phyloP scores from a whole-genome alignment of 441 rosid species.

The Bruguiera hainesii region DNA sequence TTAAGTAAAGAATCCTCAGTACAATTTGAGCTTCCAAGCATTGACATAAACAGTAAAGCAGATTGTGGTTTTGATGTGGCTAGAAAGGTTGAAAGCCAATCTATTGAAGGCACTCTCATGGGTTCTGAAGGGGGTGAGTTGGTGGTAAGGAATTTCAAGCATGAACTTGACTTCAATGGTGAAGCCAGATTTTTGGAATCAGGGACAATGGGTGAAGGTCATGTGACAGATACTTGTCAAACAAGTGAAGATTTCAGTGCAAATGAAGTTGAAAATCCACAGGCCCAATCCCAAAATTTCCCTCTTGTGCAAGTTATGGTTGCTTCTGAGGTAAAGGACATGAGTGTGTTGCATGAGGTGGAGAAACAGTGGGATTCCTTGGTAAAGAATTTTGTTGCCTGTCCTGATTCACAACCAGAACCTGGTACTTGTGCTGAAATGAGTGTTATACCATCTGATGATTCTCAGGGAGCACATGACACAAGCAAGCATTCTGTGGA shows the following conservation, averaged over 20 bases:
- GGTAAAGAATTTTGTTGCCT: not conserved
- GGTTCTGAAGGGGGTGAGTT: slow-evolving; percentile 17
- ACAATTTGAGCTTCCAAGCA: slow-evolving; percentile 15
- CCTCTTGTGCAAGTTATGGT: slow-evolving; percentile 19
- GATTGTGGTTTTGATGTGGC: slow-evolving; percentile 26
- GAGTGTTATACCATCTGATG: slow-evolving; percentile 18
- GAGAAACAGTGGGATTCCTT: slow-evolving; percentile 18
- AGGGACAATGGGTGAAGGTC: slow-evolving; percentile 18
- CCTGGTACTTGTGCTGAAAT: slow-evolving; percentile 27
- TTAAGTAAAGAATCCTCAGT: slow-evolving; percentile 15
- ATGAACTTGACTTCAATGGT: slow-evolving; percentile 27
- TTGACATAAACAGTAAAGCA: slow-evolving; percentile 9
- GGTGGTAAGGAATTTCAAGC: slow-evolving; percentile 12
- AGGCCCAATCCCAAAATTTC: slow-evolving; percentile 17
- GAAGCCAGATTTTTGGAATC: slow-evolving; percentile 23
- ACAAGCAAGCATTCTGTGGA: slow-evolving; percentile 23
- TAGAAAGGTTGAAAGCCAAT: slow-evolving; percentile 13
- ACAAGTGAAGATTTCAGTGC: slow-evolving; percentile 17
- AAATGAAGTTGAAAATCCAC: slow-evolving; percentile 29
- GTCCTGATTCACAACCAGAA: slow-evolving; percentile 20
- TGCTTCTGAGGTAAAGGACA: slow-evolving; percentile 16
- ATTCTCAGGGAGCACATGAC: slow-evolving; percentile 16
- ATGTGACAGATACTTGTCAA: slow-evolving; percentile 18
- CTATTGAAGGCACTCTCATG: slow-evolving; percentile 23
- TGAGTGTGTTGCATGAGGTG: slow-evolving; percentile 16